Evolutionary conservation across 148 eudicot species (phyloP).

Genomic region (Fallopia convolvulus): DNA sequence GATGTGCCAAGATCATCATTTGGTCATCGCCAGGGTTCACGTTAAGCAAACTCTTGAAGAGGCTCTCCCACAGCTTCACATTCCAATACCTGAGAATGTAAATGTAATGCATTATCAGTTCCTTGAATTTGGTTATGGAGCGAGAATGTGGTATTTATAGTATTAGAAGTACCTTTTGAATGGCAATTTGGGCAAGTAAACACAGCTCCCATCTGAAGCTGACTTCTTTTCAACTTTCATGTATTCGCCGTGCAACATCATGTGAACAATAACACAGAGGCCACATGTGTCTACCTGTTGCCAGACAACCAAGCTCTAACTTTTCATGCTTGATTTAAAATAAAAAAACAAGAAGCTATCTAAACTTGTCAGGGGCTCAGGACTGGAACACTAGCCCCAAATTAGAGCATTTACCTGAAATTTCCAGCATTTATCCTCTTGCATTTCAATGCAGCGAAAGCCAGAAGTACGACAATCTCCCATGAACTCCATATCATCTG

Average conservation of each 20-base stretch:
- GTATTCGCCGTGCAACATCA: conserved; percentile 85
- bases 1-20: conserved; percentile 29
- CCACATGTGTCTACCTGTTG: conserved; percentile 79
- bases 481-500: conserved; percentile 42
- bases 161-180: conserved; percentile 50
- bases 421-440: conserved; percentile 79
- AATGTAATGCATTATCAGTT: background rate
- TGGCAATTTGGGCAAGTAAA: conserved; percentile 46
- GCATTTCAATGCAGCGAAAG: conserved; percentile 87
- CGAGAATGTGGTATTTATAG: background rate
- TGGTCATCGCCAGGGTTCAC: conserved; percentile 46
- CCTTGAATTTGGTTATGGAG: background rate
- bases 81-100: conserved; percentile 67
- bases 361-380: background rate
- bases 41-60: conserved; percentile 67
- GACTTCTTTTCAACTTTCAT: conserved; percentile 67
- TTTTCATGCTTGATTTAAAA: background rate
- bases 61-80: conserved; percentile 54
- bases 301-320: background rate
- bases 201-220: conserved; percentile 43
- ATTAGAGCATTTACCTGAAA: conserved; percentile 47
- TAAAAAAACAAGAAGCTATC: background rate
- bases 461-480: conserved; percentile 93
- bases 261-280: conserved; percentile 78
- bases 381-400: background rate